Evolutionary conservation across 768 basidiomycete species (phyloP).

Genomic region (Kwoniella dejecticola): DNA sequence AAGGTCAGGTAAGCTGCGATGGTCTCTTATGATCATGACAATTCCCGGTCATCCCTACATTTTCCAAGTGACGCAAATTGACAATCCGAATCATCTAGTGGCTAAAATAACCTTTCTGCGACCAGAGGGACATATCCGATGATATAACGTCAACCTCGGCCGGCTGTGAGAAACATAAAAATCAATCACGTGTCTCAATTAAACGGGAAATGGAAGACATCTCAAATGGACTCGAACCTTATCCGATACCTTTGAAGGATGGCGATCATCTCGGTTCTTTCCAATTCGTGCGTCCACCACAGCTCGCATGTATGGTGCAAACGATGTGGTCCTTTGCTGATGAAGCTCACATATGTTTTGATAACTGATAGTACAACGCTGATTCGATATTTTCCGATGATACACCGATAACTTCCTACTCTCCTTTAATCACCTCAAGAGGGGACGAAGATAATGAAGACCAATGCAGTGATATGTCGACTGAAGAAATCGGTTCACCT

Average conservation of each 20-base stretch:
- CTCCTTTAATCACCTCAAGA: too few relatives aligned
- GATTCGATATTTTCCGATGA: constrained; percentile 36
- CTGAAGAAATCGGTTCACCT: too few relatives aligned
- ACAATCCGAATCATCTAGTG: too few relatives aligned
- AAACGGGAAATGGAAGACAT: constrained; percentile 7
- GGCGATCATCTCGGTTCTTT: constrained; percentile 3
- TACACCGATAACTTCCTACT: not conserved
- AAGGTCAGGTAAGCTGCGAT: too few relatives aligned
- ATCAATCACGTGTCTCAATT: constrained; percentile 4
- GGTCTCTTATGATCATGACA: too few relatives aligned
- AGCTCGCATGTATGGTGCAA: too few relatives aligned
- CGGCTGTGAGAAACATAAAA: not conserved
- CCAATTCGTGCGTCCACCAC: not conserved
- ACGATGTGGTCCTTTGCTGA: too few relatives aligned
- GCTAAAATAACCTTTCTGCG: not conserved
- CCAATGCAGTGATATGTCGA: not conserved
- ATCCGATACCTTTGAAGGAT: constrained; percentile 2
- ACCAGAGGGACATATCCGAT: not conserved
- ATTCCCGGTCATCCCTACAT: too few relatives aligned
- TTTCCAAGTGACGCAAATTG: too few relatives aligned
- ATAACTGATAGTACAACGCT: constrained; percentile 29
- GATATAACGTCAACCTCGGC: constrained; percentile 1
- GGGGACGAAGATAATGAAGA: too few relatives aligned
- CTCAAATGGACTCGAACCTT: not conserved
- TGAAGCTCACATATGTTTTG: too few relatives aligned